These are phyloP conservation scores for Aspergillus sp. DNA, from an alignment of 2,329 filamentous ascomycete genomes.

Conservation along the genomic window DNA sequence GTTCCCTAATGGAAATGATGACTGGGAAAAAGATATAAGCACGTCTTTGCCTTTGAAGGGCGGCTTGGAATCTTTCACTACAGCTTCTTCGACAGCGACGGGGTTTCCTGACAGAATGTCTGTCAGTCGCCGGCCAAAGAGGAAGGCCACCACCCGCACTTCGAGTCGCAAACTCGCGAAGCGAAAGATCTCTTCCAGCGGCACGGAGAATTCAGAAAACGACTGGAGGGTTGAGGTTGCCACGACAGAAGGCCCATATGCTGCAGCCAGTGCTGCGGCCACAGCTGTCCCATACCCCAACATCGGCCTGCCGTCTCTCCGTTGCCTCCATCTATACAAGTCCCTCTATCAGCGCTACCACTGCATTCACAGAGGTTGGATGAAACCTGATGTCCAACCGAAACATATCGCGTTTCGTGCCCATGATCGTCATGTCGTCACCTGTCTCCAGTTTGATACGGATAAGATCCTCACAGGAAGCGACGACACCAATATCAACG, in stretches of 20 bases:
- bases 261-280: constrained; percentile 73
- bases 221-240: constrained; percentile 42
- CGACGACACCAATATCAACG: constrained; percentile 94
- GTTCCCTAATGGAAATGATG: constrained; percentile 65
- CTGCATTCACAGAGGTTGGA: constrained; percentile 88
- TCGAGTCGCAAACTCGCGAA: constrained; percentile 49
- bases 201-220: constrained; percentile 32
- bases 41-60: constrained; percentile 34
- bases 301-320: constrained; percentile 67
- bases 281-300: constrained; percentile 72
- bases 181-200: constrained; percentile 44
- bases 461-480: constrained; percentile 98
- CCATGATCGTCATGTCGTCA: constrained; percentile 92
- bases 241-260: constrained; percentile 70
- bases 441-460: constrained; percentile 92
- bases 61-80: constrained; percentile 30
- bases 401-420: constrained; percentile 93
- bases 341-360: constrained; percentile 89
- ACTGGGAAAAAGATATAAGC: constrained; percentile 74
- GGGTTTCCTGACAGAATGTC: constrained; percentile 19
- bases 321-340: constrained; percentile 87
- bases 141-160: constrained; percentile 41
- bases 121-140: constrained; percentile 34
- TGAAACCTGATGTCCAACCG: constrained; percentile 70
- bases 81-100: constrained; percentile 15